A percentile compares a stretch with the other conserved stretches of the same genome.
These are phyloP conservation scores for Coix lacrymajobi DNA, from an alignment of 176 grass and related monocot species.

Conservation along the genomic window DNA sequence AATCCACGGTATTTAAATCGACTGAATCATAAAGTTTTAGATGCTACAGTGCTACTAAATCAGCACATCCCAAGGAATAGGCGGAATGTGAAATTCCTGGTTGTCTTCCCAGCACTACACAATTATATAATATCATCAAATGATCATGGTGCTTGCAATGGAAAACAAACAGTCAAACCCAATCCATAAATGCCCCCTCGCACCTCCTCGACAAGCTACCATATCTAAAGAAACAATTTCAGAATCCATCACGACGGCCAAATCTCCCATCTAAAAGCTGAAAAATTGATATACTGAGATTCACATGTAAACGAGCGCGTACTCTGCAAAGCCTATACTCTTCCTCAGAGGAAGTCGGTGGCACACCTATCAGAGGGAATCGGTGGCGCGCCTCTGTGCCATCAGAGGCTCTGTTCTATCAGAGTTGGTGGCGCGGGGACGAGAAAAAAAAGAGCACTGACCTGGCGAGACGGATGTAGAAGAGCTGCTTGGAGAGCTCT, in stretches of 20 bases:
- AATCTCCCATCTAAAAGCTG: background rate
- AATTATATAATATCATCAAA: background rate
- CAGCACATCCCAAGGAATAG: background rate
- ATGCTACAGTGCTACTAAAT: background rate
- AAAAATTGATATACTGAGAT: background rate
- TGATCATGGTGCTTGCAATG: background rate
- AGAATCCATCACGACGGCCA: background rate
- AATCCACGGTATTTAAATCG: background rate
- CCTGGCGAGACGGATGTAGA: constrained; percentile 89
- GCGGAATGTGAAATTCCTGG: background rate
- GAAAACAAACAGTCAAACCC: background rate
- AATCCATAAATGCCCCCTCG: background rate
- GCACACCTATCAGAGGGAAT: too few species aligned
- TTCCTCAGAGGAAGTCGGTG: too few species aligned
- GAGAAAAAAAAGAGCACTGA: constrained; percentile 1
- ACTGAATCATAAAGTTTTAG: background rate
- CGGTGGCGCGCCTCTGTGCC: too few species aligned
- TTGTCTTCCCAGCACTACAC: background rate
- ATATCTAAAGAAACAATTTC: too few species aligned
- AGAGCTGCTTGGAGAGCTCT: constrained; percentile 91
- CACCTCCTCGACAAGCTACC: too few species aligned
- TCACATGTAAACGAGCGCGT: background rate
- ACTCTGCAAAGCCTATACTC: background rate
- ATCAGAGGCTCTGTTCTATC: too few species aligned
- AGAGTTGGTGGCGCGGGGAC: background rate